Base-by-base conservation (phyloP, 371 early-diverging fungal genomes). In the Mortierella sp. region DNA sequence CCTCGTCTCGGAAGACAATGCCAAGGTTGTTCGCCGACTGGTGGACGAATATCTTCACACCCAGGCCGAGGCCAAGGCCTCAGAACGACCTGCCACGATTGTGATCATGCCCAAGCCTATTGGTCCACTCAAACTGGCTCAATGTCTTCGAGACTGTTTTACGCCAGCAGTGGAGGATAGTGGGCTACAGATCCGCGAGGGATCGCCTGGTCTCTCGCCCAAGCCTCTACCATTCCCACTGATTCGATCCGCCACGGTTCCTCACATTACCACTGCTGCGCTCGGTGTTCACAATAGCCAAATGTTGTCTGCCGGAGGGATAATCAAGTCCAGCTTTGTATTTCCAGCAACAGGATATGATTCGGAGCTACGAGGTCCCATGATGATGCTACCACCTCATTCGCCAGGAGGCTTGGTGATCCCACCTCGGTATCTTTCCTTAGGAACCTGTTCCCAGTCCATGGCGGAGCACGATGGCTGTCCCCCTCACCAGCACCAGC, bases 131-230 rank as follows among this genome's bases (percentile, higher is more conserved):
- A 77, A 77, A 52, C 19, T 77, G 60, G 43, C 57, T 23, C 73
- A 77, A 47, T 77, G 73, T 43, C 69, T 77, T 47, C 79, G 79
- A 19, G 79, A 77, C 9, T 77, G 79, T 28, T 77, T 77, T 30
- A 77, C 72, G 7, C 79, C 79, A 4, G 79, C 77, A 5, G 64
- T 72, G 47, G 68, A 68, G 1, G 53, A 47, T 45, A 66, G 53
- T n/a, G 61, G 62, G 15, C 47, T 66, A 7, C 59, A 69, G 15
- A 66, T 73, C 18, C 70, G 73, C 7, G 73, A 77, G 19, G 72
- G 72, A 12, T 77, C 72, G 15, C 77, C 77, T 9, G 56, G 47
- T 15, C 30, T 72, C 16, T 19, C 19, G 2, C 45, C 60, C 4
- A 29, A 21, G 47, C 44, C 19, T 3, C 69, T 57, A 19, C 76